phyloP scores from a whole-genome alignment of 2,329 filamentous ascomycete genomes.

The Hypoxylon sp. region DNA sequence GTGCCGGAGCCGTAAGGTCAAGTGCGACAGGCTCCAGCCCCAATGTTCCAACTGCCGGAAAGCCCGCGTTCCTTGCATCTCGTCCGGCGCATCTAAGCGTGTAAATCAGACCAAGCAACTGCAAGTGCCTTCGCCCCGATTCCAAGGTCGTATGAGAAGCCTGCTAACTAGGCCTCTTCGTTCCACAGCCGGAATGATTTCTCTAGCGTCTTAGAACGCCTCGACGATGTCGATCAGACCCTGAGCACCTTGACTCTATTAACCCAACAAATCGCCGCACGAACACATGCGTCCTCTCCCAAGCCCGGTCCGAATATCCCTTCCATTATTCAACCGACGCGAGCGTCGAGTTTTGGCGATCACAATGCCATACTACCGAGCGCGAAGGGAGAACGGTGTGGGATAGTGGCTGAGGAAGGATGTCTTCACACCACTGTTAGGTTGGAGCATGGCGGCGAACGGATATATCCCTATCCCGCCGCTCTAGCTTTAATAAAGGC shows the following conservation, averaged over 20 bases:
- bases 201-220: slow-evolving; percentile 37
- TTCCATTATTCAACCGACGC: slow-evolving; percentile 2
- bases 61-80: slow-evolving; percentile 7
- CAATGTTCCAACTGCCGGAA: slow-evolving; percentile 40
- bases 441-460: slow-evolving; percentile 39
- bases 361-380: slow-evolving; percentile 19
- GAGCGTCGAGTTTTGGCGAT: background rate
- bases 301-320: slow-evolving; percentile 5
- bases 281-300: slow-evolving; percentile 17
- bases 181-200: slow-evolving; percentile 43
- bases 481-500: slow-evolving; percentile 39
- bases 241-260: slow-evolving; percentile 34
- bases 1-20: slow-evolving; percentile 43
- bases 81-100: slow-evolving; percentile 28
- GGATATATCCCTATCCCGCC: slow-evolving; percentile 44
- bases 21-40: slow-evolving; percentile 36
- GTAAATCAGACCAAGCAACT: slow-evolving; percentile 46
- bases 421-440: slow-evolving; percentile 27
- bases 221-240: slow-evolving; percentile 39
- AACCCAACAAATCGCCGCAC: slow-evolving; percentile 36
- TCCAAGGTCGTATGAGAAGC: background rate
- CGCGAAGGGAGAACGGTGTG: background rate
- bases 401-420: slow-evolving; percentile 3
- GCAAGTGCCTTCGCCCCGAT: slow-evolving; percentile 21
- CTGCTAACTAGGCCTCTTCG: background rate